A percentile compares a stretch with the other conserved stretches of the same genome.
These are phyloP conservation scores for Furcasterigmium furcatum DNA, from an alignment of 2,329 filamentous ascomycete genomes.

Conservation along the genomic window DNA sequence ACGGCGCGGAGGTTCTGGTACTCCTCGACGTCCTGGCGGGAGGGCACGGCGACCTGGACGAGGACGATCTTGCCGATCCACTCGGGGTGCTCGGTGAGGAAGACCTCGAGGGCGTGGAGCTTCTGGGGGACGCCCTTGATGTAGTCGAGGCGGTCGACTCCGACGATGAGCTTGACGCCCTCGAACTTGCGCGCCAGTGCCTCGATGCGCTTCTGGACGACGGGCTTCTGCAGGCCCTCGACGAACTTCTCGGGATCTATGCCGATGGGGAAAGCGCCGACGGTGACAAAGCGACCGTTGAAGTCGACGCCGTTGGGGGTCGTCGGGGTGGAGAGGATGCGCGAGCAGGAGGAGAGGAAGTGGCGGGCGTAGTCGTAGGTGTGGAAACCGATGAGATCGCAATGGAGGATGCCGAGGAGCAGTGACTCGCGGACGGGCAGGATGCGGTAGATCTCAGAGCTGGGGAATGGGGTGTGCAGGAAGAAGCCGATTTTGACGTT, in stretches of 20 bases:
- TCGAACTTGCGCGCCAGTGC: slow-evolving; percentile 87
- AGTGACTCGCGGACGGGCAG: slow-evolving; percentile 88
- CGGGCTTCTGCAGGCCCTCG: slow-evolving; percentile 79
- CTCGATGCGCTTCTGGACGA: slow-evolving; percentile 83
- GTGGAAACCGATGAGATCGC: slow-evolving; percentile 95
- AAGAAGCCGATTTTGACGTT: slow-evolving; percentile 99
- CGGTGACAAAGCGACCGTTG: slow-evolving; percentile 81
- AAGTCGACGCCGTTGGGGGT: slow-evolving; percentile 93
- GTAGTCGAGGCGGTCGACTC: slow-evolving; percentile 94
- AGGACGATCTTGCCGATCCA: slow-evolving; percentile 98
- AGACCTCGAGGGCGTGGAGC: slow-evolving; percentile 92
- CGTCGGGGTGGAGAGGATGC: slow-evolving; percentile 78
- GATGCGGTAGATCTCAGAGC: slow-evolving; percentile 94
- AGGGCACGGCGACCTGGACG: slow-evolving; percentile 93
- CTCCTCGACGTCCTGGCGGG: slow-evolving; percentile 92
- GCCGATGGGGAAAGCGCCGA: slow-evolving; percentile 95
- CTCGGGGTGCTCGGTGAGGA: slow-evolving; percentile 93
- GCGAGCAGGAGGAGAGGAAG: slow-evolving; percentile 94
- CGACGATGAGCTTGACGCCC: slow-evolving; percentile 93
- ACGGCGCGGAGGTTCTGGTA: slow-evolving; percentile 95
- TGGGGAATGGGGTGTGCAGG: slow-evolving; percentile 94
- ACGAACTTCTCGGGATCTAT: slow-evolving; percentile 97
- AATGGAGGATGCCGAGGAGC: slow-evolving; percentile 82
- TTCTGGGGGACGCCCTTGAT: slow-evolving; percentile 99
- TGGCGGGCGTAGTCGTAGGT: slow-evolving; percentile 99